Percentiles rank a stretch among this genome's conserved stretches.
Conservation (phyloP, 495 filamentous ascomycete genomes). For the Amniculicola lignicola region DNA sequence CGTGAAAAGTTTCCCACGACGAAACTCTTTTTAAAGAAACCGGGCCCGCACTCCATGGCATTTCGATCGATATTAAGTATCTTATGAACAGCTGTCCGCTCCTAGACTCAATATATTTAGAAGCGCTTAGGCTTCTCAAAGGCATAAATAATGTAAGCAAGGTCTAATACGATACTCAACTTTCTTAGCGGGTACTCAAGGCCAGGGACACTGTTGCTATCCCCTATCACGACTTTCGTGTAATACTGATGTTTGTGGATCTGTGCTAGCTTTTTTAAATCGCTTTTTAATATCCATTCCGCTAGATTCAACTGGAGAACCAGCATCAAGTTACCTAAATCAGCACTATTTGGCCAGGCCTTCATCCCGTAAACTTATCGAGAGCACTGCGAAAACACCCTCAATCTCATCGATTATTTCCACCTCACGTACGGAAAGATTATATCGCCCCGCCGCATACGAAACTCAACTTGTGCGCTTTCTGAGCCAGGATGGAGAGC, state of each 20-base stretch:
- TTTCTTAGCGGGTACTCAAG: conserved; percentile 1
- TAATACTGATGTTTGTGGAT: conserved; percentile 2
- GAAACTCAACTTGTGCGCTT: no score
- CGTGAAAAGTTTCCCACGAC: background rate
- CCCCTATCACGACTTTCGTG: conserved; percentile 3
- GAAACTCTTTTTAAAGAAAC: conserved; percentile 3
- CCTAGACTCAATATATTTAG: background rate
- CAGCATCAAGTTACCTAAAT: background rate
- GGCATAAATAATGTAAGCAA: background rate
- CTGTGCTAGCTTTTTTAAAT: background rate
- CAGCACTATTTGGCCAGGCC: background rate
- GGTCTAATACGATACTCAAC: background rate
- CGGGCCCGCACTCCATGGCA: background rate
- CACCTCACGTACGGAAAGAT: background rate
- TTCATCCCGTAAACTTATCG: background rate
- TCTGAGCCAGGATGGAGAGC: no score
- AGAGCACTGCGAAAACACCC: background rate
- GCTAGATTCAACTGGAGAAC: no score
- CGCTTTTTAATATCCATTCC: no score
- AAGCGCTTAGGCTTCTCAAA: conserved; percentile 3
- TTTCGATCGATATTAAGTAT: conserved; percentile 2
- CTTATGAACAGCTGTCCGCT: conserved; percentile 2
- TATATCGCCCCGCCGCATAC: no score
- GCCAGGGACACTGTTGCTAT: conserved; percentile 4
- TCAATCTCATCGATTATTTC: background rate